phyloP scores from a whole-genome alignment of 164 flowering plant species.

The Piper betle region DNA sequence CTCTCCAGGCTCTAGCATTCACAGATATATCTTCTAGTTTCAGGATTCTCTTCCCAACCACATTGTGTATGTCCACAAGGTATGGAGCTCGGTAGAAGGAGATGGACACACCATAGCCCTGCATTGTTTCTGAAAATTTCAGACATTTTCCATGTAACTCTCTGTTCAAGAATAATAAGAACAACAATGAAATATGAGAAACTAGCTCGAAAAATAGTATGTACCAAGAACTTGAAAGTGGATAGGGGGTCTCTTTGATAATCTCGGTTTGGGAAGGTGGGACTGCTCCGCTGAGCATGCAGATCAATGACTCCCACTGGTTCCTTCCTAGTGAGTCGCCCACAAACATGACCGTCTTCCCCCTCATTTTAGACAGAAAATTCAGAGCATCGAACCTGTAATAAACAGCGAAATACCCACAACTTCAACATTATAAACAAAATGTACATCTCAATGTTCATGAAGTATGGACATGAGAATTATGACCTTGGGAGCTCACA shows the following conservation, averaged over 20 bases:
- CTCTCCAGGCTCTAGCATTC: slow-evolving; percentile 38
- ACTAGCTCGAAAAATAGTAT: too few species aligned
- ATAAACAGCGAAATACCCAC: too few species aligned
- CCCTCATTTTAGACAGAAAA: slow-evolving; percentile 59
- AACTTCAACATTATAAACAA: too few species aligned
- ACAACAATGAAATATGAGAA: too few species aligned
- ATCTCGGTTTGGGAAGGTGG: slow-evolving; percentile 43
- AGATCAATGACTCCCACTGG: slow-evolving; percentile 92
- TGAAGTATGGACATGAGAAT: too few species aligned
- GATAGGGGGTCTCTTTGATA: slow-evolving; percentile 67
- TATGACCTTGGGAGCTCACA: slow-evolving; percentile 16
- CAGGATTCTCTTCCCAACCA: slow-evolving; percentile 24
- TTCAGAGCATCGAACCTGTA: slow-evolving; percentile 58
- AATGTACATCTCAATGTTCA: too few species aligned
- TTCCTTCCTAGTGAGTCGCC: slow-evolving; percentile 85
- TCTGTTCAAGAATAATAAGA: too few species aligned
- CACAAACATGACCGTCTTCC: slow-evolving; percentile 75
- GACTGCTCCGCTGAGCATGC: slow-evolving; percentile 45
- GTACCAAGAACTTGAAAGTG: slow-evolving; percentile 63
- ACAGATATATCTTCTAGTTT: slow-evolving; percentile 34
- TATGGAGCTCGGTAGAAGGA: slow-evolving; percentile 25
- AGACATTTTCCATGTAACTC: too few species aligned
- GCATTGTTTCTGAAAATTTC: neutral
- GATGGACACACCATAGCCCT: slow-evolving; percentile 33
- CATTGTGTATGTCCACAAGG: slow-evolving; percentile 36